phyloP scores from a whole-genome alignment of 1,284 basidiomycete species.

The Marasmius oreades region DNA sequence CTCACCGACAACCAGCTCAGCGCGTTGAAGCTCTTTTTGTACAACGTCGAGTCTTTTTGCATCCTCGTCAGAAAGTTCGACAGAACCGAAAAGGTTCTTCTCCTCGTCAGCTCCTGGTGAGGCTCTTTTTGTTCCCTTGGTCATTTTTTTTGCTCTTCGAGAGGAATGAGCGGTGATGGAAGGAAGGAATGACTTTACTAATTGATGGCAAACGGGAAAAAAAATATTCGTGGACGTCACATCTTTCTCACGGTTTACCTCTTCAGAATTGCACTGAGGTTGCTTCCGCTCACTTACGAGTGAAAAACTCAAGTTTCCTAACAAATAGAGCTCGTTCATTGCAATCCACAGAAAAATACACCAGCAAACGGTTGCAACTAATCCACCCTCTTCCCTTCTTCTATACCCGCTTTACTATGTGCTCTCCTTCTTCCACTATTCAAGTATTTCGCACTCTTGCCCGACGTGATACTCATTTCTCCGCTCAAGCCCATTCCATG shows the following conservation, averaged over 20 bases:
- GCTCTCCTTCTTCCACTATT: conserved; percentile 23
- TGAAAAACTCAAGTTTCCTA: too few relatives aligned
- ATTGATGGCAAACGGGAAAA: neutral
- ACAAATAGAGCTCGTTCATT: neutral
- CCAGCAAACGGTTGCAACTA: conserved; percentile 24
- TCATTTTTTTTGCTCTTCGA: conserved; percentile 27
- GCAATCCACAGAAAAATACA: neutral
- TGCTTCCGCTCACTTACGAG: too few relatives aligned
- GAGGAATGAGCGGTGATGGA: conserved; percentile 16
- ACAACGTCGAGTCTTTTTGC: conserved; percentile 59
- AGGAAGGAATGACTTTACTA: conserved; percentile 6
- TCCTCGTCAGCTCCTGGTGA: conserved; percentile 68
- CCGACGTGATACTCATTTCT: conserved; percentile 30
- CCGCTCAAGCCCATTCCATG: conserved; percentile 71
- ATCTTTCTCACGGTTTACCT: too few relatives aligned
- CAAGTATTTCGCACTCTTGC: conserved; percentile 32
- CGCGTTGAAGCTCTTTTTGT: conserved; percentile 63
- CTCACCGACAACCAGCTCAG: conserved; percentile 70
- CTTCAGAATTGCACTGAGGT: too few relatives aligned
- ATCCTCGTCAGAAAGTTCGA: conserved; percentile 67
- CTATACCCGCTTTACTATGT: conserved; percentile 26
- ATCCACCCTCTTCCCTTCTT: conserved; percentile 67
- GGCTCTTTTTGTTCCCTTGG: conserved; percentile 65
- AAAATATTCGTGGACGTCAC: neutral
- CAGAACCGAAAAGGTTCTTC: conserved; percentile 62